Base-by-base conservation (phyloP, 495 filamentous ascomycete species). In the Penicillium fimorum region DNA sequence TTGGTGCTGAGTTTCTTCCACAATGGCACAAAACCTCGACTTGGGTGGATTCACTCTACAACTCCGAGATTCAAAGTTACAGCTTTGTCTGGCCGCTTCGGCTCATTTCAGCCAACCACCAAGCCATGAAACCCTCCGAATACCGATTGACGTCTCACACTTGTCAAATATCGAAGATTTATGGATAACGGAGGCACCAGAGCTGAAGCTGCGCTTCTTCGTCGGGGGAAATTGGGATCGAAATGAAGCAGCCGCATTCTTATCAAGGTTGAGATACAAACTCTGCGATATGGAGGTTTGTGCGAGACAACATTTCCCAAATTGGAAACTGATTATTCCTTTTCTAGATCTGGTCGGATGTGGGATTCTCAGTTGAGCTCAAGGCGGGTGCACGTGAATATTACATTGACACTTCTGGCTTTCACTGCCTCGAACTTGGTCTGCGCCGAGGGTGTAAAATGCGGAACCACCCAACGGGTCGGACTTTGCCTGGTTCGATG, bases 161-260 rank as follows among this genome's bases (percentile, higher is more conserved):
- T n/a, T 38, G 40, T 5, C 53, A 69, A 32, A 55, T 32, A 46
- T 58, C 2, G 33, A 56, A 10, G 40, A 46, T 8, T 7, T 68
- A 17, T 77, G 72, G 73, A 57, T 74, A 1, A 62, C 47, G 15
- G 65, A 69, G 53, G 64, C 62, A n/a, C 69, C 71, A 8, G 65
- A 69, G 42, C 38, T 71, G 11, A 56, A 58, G 27, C 37, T 77
- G 2, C 37, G 64, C 29, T 46, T 75, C 8, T 55, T 47, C 3
- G 50, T 75, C 25, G 20, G 10, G n/a, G 30, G 50, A 11, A 41
- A 37, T 10, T 33, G 58, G 11, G 43, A 38, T 10, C 5, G 50
- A 12, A 40, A 49, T 1, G 5, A 24, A 17, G 17, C 47, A 10
- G 20, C 45, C 12, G 40, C 35, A 8, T 63, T 74, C 8, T 27